These are phyloP conservation scores for Pichia rugopelliculosa DNA, from an alignment of 805 yeast species.

Conservation along the genomic window DNA sequence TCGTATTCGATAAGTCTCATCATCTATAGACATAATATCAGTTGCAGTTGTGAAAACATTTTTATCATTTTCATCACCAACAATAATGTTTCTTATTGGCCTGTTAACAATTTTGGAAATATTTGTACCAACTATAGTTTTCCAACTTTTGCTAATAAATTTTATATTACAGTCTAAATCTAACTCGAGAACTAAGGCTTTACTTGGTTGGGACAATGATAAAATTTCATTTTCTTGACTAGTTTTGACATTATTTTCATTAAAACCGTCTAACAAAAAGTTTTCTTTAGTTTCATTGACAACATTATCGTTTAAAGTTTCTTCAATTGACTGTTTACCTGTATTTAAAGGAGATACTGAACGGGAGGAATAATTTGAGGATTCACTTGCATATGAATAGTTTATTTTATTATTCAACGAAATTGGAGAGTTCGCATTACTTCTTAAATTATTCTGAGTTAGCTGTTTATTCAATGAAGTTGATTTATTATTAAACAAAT, in stretches of 20 bases:
- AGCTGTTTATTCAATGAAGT: not conserved
- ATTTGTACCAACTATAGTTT: slow-evolving; percentile 62
- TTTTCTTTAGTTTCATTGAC: not conserved
- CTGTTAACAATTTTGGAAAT: slow-evolving; percentile 44
- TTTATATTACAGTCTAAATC: slow-evolving; percentile 73
- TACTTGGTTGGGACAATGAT: slow-evolving; percentile 1
- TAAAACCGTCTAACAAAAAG: not conserved
- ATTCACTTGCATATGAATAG: not conserved
- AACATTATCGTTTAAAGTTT: not conserved
- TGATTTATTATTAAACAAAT: not conserved
- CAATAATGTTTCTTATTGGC: slow-evolving; percentile 55
- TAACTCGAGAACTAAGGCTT: slow-evolving; percentile 72
- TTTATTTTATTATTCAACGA: not conserved
- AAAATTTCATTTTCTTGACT: not conserved
- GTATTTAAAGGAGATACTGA: slow-evolving; percentile 7
- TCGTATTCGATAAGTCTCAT: slow-evolving; percentile 69
- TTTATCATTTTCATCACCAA: slow-evolving; percentile 60
- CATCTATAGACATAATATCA: slow-evolving; percentile 62
- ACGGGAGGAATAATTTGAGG: slow-evolving; percentile 1
- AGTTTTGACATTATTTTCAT: not conserved
- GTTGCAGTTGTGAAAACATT: slow-evolving; percentile 64
- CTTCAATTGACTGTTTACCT: not conserved
- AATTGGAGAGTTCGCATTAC: not conserved
- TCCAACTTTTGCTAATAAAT: slow-evolving; percentile 75
- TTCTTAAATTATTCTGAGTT: not conserved